A percentile compares a stretch with the other conserved stretches of the same genome.
Conservation (phyloP, 306 rosid genomes). For the Prinsepia uniflora region DNA sequence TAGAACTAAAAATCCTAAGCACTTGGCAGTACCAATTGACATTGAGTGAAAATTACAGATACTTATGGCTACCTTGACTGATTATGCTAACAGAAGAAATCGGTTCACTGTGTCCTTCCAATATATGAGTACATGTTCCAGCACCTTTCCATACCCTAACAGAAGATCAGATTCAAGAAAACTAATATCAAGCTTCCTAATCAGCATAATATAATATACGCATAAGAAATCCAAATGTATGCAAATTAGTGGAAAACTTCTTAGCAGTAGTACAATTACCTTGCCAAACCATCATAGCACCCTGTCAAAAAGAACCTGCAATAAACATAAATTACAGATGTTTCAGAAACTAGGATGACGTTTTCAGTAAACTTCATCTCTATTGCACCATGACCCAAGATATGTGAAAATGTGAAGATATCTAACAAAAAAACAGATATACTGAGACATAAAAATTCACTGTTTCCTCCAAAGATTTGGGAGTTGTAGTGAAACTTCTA, state of each 20-base stretch:
- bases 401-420: not conserved
- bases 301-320: conserved; percentile 96
- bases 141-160: conserved; percentile 73
- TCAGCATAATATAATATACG: not conserved
- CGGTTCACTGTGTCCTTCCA: conserved; percentile 79
- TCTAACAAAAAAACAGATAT: not conserved
- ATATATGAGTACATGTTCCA: conserved; percentile 67
- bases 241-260: not conserved
- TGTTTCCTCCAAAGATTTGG: not conserved
- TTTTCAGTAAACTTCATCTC: not conserved
- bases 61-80: conserved; percentile 41
- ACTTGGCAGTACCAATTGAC: not conserved
- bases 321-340: conserved; percentile 16
- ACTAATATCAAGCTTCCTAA: conserved; percentile 11
- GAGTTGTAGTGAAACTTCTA: not conserved
- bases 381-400: not conserved
- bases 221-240: conserved; percentile 1
- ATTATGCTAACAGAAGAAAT: conserved; percentile 63
- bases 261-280: conserved; percentile 38
- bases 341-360: conserved; percentile 3
- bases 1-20: not conserved
- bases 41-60: not conserved
- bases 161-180: conserved; percentile 15
- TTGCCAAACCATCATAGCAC: conserved; percentile 82
- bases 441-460: not conserved